Base-by-base conservation (phyloP, 1,284 basidiomycete species). In the Porodaedalea pini region DNA sequence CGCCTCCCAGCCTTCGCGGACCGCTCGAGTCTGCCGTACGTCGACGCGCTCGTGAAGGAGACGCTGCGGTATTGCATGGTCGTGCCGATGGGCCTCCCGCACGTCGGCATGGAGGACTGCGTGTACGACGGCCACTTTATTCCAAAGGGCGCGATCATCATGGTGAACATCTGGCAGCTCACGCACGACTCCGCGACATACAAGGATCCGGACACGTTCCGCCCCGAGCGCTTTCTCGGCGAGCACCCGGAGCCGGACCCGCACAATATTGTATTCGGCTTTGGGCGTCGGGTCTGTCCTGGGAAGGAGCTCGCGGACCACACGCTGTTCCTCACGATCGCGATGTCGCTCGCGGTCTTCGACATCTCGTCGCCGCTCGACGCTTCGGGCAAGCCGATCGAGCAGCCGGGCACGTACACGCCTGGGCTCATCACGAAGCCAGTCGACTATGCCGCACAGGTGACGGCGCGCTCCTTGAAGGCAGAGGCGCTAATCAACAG, bases 1-100 rank as follows among this genome's bases (percentile, higher is more conserved):
- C 61, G 68, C 32, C 53, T 70, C 25, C 69, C 69, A 2, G 63
- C 63, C 4, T 68, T 69, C 37, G 57, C 37, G 8, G 70, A 71
- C 49, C 36, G 66, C 2, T 54, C 58, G 3, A 47, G 34, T 4
- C 51, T 71, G 36, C 63, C 67, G 4, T 70, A 68, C 51, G 57
- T 68, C n/a, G 52, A 65, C 23, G 69, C 68, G 1, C 59, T 63
- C 11, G 61, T 67, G 15, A 65, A 67, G 37, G 68, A 70, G 56
- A 48, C 60, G 4, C 43, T 68, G 23, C 62, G 68, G 11, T 70
- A 65, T 66, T 54, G 65, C 27, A 63, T 67, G 13, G 55, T 62
- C 25, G 41, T 57, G 17, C 57, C 63, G 8, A 59, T 66, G 37
- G 63, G 63, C 44, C 29, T 63, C 11, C 63, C 64, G n/a, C 64